phyloP scores from a whole-genome alignment of 2,329 filamentous ascomycete species.

The Exophiala sideris region DNA sequence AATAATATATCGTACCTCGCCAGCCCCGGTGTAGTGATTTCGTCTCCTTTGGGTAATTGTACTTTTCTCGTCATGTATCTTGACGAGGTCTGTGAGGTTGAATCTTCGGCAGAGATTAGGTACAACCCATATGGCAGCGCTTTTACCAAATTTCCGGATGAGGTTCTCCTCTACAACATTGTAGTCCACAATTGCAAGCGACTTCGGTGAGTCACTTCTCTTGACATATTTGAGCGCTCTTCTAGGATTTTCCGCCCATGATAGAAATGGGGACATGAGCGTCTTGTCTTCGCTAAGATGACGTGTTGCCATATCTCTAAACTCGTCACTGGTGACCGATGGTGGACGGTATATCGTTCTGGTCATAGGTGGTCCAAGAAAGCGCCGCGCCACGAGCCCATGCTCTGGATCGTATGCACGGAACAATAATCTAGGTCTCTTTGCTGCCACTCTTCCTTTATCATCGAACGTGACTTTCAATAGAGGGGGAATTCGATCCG shows the following conservation, averaged over 20 bases:
- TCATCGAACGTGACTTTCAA: conserved; percentile 7
- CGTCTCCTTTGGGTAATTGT: not conserved
- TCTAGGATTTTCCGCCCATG: conserved; percentile 4
- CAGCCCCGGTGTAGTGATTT: conserved; percentile 8
- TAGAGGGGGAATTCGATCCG: not conserved
- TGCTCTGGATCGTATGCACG: conserved; percentile 12
- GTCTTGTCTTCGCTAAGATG: conserved; percentile 13
- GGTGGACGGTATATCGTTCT: not conserved
- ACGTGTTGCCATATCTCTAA: not conserved
- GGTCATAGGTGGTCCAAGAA: not conserved
- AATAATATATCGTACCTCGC: conserved; percentile 7
- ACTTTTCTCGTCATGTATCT: not conserved
- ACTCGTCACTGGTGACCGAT: conserved; percentile 1
- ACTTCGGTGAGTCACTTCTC: not conserved
- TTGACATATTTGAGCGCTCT: conserved; percentile 9
- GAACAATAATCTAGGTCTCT: conserved; percentile 9
- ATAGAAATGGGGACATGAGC: conserved; percentile 17
- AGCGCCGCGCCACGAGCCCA: conserved; percentile 10
- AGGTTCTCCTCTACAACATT: conserved; percentile 18
- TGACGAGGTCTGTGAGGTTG: conserved; percentile 5
- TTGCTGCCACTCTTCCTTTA: not conserved
- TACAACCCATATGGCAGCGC: conserved; percentile 11
- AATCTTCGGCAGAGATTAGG: conserved; percentile 6
- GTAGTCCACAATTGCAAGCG: conserved; percentile 13
- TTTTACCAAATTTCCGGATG: not conserved